Conservation (phyloP, 108 stramenopile species). For the Nannochloropsis granulata region DNA sequence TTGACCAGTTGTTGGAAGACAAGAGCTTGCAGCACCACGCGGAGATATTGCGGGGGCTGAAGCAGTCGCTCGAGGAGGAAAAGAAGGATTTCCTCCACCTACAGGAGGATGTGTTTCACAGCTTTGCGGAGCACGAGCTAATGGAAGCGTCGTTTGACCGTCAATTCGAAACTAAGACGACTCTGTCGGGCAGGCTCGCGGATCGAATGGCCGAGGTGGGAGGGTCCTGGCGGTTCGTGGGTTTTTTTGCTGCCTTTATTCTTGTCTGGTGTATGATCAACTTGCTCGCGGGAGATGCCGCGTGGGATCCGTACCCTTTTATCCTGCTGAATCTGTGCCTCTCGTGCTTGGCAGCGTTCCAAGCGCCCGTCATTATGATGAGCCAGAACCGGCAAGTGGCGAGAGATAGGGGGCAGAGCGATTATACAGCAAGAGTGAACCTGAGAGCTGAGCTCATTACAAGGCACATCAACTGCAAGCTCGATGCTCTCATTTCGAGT, state of each 20-base stretch:
- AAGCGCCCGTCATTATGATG: not conserved
- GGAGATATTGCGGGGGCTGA: not conserved
- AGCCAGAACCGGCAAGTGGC: not conserved
- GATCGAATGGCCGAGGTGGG: not conserved
- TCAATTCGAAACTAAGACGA: not conserved
- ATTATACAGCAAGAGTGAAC: not conserved
- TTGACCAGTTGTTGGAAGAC: not conserved
- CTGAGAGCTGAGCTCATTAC: not conserved
- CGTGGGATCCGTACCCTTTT: not conserved
- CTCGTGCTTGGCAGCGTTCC: not conserved
- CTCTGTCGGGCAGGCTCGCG: not conserved
- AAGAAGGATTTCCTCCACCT: not conserved
- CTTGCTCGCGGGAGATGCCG: not conserved
- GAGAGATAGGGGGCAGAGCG: not conserved
- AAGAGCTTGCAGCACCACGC: not conserved
- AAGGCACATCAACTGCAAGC: not conserved
- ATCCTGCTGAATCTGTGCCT: not conserved
- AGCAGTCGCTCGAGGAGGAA: not conserved
- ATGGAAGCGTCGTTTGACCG: not conserved
- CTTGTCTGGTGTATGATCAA: not conserved
- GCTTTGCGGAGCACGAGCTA: not conserved
- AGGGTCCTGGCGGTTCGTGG: not conserved
- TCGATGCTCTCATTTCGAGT: not conserved
- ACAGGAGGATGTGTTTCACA: not conserved
- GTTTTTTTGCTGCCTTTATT: not conserved